Evolutionary conservation across 1,284 basidiomycete species (phyloP).

Genomic region (Malassezia brasiliensis): DNA sequence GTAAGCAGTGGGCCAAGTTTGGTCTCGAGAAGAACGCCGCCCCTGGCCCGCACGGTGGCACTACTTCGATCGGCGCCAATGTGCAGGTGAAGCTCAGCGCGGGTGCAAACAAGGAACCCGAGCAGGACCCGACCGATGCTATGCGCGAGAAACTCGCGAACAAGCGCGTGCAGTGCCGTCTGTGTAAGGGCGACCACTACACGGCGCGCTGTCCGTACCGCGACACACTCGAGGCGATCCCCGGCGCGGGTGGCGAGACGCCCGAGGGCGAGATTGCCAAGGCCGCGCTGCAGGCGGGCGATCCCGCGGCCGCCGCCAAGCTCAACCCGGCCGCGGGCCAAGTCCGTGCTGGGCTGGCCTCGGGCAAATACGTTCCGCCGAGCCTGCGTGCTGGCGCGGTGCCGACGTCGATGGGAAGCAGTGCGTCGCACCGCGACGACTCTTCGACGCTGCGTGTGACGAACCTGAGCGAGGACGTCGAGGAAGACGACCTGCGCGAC

Average conservation of each 20-base stretch:
- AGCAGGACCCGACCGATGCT: slow-evolving; percentile 62
- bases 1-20: slow-evolving; percentile 89
- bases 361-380: slow-evolving; percentile 83
- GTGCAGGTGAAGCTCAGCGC: slow-evolving; percentile 73
- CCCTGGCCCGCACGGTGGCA: slow-evolving; percentile 69
- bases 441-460: slow-evolving; percentile 93
- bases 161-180: slow-evolving; percentile 81
- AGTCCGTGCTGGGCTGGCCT: slow-evolving; percentile 30
- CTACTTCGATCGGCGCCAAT: slow-evolving; percentile 90
- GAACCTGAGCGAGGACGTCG: slow-evolving; percentile 88
- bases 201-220: slow-evolving; percentile 98
- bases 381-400: slow-evolving; percentile 66
- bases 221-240: slow-evolving; percentile 64
- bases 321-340: slow-evolving; percentile 49
- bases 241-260: slow-evolving; percentile 53
- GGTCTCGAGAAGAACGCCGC: slow-evolving; percentile 80
- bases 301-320: slow-evolving; percentile 50
- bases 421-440: slow-evolving; percentile 59
- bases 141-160: slow-evolving; percentile 61
- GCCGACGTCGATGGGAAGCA: slow-evolving; percentile 59
- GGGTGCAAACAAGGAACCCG: slow-evolving; percentile 55
- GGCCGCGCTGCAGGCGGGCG: slow-evolving; percentile 39
- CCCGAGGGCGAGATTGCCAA: slow-evolving; percentile 21
- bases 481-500: slow-evolving; percentile 86
- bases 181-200: slow-evolving; percentile 95